A percentile compares a stretch with the other conserved stretches of the same genome.
Conservation (phyloP, 2,329 filamentous ascomycete genomes). For the Nectriaceae sp. region DNA sequence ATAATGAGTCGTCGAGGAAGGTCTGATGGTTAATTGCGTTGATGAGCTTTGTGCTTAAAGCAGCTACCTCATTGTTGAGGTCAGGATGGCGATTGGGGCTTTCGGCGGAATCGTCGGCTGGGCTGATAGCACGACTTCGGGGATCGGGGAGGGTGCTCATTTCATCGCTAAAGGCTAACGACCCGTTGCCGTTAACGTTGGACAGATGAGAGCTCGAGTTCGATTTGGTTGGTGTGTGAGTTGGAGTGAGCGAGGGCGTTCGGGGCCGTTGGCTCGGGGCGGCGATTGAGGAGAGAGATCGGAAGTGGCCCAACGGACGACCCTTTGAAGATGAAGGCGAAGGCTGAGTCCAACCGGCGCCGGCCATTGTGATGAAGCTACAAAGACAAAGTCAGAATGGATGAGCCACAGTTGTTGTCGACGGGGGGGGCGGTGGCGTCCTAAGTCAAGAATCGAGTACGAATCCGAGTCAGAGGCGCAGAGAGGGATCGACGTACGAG, state of each 20-base stretch:
- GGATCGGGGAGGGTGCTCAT: slow-evolving; percentile 72
- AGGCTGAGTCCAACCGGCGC: slow-evolving; percentile 54
- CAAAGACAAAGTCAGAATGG: slow-evolving; percentile 15
- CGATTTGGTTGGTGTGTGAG: slow-evolving; percentile 41
- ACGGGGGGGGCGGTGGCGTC: slow-evolving; percentile 10
- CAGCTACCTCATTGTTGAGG: slow-evolving; percentile 74
- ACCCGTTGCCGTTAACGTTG: slow-evolving; percentile 40
- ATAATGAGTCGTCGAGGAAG: slow-evolving; percentile 83
- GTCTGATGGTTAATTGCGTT: slow-evolving; percentile 98
- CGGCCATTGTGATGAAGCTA: slow-evolving; percentile 50
- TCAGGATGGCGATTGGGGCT: slow-evolving; percentile 52
- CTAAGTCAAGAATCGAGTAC: slow-evolving; percentile 12
- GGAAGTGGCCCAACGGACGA: slow-evolving; percentile 49
- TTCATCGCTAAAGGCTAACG: slow-evolving; percentile 54
- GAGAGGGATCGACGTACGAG: slow-evolving; percentile 30
- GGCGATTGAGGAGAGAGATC: slow-evolving; percentile 56
- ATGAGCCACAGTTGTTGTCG: slow-evolving; percentile 13
- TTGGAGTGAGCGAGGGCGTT: slow-evolving; percentile 36
- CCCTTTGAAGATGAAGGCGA: slow-evolving; percentile 27
- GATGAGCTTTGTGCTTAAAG: slow-evolving; percentile 92
- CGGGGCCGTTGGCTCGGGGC: slow-evolving; percentile 41
- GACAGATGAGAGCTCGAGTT: slow-evolving; percentile 38
- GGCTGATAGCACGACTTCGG: slow-evolving; percentile 53
- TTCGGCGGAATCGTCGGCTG: slow-evolving; percentile 38
- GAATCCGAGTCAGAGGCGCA: slow-evolving; percentile 11